Percentiles rank a stretch among this genome's conserved stretches.
These are phyloP conservation scores for Lecanicillium sp. DNA, from an alignment of 2,329 filamentous ascomycete species.

Conservation along the genomic window DNA sequence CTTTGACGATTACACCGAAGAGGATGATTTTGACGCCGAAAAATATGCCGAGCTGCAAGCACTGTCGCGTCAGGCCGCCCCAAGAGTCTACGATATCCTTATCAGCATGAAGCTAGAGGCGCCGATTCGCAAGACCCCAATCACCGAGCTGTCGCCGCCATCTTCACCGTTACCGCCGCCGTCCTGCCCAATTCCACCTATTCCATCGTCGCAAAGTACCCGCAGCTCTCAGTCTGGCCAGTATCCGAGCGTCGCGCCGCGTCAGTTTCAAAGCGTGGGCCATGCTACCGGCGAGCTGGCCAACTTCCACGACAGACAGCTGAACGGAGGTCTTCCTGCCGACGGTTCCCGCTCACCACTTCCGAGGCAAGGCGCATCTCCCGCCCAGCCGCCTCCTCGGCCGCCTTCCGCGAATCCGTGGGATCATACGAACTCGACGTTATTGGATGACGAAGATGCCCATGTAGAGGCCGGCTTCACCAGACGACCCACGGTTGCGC, in stretches of 20 bases:
- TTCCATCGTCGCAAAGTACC: conserved; percentile 4
- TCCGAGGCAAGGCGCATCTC: conserved; percentile 2
- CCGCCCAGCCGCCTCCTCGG: conserved; percentile 10
- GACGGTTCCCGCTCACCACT: conserved; percentile 4
- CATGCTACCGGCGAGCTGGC: conserved; percentile 7
- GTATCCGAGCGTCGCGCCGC: background rate
- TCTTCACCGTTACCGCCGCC: conserved; percentile 7
- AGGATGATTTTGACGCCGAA: conserved; percentile 40
- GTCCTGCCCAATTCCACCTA: conserved; percentile 6
- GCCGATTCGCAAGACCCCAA: conserved; percentile 16
- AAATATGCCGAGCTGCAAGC: conserved; percentile 42
- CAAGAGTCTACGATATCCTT: conserved; percentile 41
- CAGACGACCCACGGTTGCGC: conserved; percentile 10
- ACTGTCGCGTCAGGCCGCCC: conserved; percentile 39
- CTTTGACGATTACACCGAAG: conserved; percentile 47
- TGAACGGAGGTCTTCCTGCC: conserved; percentile 2
- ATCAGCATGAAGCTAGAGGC: conserved; percentile 45
- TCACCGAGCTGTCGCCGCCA: conserved; percentile 12
- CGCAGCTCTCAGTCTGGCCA: background rate
- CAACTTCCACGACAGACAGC: conserved; percentile 6
- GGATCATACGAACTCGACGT: conserved; percentile 22
- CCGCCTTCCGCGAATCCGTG: conserved; percentile 36
- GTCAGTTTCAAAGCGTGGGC: conserved; percentile 1
- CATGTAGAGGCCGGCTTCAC: conserved; percentile 3
- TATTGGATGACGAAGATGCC: conserved; percentile 4